A percentile compares a stretch with the other conserved stretches of the same genome.
Evolutionary conservation across 1,139 yeast genomes (phyloP).

Genomic region (Protomyces arabidopsidicola): DNA sequence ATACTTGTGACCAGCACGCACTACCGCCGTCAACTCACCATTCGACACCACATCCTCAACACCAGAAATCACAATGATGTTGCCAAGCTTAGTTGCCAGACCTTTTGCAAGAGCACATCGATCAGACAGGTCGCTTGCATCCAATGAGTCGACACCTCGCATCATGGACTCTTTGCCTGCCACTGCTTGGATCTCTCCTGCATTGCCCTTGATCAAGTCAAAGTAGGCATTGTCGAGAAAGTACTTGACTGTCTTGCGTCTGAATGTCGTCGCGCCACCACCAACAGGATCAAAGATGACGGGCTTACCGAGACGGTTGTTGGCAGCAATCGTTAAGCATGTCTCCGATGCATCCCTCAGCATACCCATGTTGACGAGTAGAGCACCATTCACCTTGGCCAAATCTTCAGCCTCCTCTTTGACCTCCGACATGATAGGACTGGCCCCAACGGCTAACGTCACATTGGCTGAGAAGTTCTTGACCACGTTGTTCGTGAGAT

Average conservation of each 20-base stretch:
- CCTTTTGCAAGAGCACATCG: constrained; percentile 28
- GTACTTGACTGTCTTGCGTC: constrained; percentile 49
- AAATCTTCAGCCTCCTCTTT: constrained; percentile 64
- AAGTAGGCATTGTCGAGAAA: constrained; percentile 57
- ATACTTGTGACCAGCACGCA: constrained; percentile 59
- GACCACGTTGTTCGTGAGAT: constrained; percentile 85
- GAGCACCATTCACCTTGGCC: constrained; percentile 50
- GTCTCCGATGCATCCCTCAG: constrained; percentile 48
- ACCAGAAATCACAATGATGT: constrained; percentile 69
- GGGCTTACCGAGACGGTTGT: constrained; percentile 56
- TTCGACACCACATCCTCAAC: constrained; percentile 44
- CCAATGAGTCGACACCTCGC: constrained; percentile 72
- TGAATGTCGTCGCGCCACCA: constrained; percentile 68
- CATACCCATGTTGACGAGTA: constrained; percentile 67
- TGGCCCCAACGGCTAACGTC: constrained; percentile 77
- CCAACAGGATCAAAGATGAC: constrained; percentile 89
- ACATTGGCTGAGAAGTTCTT: constrained; percentile 85
- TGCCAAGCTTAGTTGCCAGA: constrained; percentile 51
- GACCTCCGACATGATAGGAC: constrained; percentile 90
- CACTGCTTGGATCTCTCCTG: constrained; percentile 65
- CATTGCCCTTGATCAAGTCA: constrained; percentile 78
- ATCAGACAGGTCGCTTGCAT: constrained; percentile 41
- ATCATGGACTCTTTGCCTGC: constrained; percentile 46
- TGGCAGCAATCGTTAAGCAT: constrained; percentile 48
- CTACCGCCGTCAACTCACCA: constrained; percentile 38